Evolutionary conservation across 2,329 filamentous ascomycete species (phyloP).

Genomic region (Colletotrichum sp.): DNA sequence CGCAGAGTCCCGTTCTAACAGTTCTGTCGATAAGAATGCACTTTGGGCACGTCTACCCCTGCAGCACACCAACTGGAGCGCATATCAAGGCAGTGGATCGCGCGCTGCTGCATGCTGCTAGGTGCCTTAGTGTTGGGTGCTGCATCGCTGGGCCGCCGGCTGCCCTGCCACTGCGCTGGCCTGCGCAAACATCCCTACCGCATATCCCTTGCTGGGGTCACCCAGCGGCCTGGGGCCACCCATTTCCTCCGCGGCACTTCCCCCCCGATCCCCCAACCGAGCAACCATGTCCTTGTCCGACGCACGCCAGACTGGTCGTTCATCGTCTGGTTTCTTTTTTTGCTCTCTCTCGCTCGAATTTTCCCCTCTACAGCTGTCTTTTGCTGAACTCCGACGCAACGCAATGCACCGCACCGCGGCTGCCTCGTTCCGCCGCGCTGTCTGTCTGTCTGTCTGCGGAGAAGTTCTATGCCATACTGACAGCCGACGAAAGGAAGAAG

Average conservation of each 20-base stretch:
- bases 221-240: not conserved
- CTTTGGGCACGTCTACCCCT: not conserved
- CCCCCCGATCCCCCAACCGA: not conserved
- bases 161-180: not conserved
- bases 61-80: not conserved
- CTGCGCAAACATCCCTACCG: not conserved
- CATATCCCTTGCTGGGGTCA: constrained; percentile 4
- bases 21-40: not conserved
- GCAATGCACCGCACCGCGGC: not conserved
- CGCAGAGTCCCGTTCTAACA: not conserved
- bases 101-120: not conserved
- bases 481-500: not conserved
- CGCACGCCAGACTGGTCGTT: constrained; percentile 5
- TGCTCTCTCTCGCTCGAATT: not conserved
- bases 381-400: not conserved
- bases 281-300: not conserved
- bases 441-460: not conserved
- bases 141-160: not conserved
- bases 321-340: not conserved
- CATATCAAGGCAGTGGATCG: not conserved
- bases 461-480: not conserved
- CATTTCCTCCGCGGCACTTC: not conserved
- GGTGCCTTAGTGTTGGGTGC: not conserved
- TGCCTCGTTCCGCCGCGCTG: not conserved
- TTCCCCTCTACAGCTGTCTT: not conserved